Base-by-base conservation (phyloP, 306 rosid genomes). In the Geum urbanum region DNA sequence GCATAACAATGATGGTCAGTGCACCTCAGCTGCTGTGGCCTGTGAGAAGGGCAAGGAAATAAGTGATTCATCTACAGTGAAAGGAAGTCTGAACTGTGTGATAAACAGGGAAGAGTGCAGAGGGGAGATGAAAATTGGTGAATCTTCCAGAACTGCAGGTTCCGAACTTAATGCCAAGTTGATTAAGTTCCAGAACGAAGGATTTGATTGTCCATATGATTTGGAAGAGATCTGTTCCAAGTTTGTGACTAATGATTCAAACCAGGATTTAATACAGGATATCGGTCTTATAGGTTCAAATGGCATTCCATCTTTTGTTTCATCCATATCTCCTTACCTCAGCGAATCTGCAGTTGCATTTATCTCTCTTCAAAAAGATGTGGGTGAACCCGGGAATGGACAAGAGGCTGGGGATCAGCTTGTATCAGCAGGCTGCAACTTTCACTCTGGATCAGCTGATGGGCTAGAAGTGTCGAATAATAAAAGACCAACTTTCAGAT, bases 211-310 rank as follows among this genome's bases (percentile, higher is more conserved):
- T 80, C 99, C 97, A 0, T 91, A 81, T 82, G 85, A 82, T 67
- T 82, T 87, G 45, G 95, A 89, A 63, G 89, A 82, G 71, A 79
- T 86, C 70, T 86, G 95, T 73, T 87, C 95, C 47, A 95, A 83
- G 82, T 86, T 95, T 78, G 83, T 60, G 77, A 86, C 91, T 24
- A 72, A 82, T 59, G 96, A 95, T 74, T 91, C 92, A 72, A 86
- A 84, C 84, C 86, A 81, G 87, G 91, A 91, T 56, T 63, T 82
- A 74, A 79, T 84, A 46, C 79, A 69, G 73, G 97, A 89, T 76
- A 86, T 95, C 57, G 99, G 99, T 69, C 88, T 95, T 56, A 85
- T 95, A 74, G 87, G 85, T 77, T 87, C 87, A 20, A 81, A 83
- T 69, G 99, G 97, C 57, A 67, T 67, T 66, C 91, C 89, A 37